A percentile compares a stretch with the other conserved stretches of the same genome.
Evolutionary conservation across 148 eudicot genomes (phyloP).

Genomic region (Spergularia bocconei): DNA sequence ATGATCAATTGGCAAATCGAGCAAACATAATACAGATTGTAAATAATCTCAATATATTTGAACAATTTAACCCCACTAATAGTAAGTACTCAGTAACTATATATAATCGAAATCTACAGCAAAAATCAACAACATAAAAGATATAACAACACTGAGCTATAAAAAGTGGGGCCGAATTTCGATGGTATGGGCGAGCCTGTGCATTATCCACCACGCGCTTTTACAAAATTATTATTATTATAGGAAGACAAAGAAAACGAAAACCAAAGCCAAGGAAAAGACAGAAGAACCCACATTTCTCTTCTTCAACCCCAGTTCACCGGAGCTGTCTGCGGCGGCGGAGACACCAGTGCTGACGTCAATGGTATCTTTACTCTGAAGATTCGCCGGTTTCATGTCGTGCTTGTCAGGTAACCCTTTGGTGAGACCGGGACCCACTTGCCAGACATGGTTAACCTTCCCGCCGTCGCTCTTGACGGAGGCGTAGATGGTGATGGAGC

Average conservation of each 20-base stretch:
- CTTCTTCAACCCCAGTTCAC: slow-evolving; percentile 29
- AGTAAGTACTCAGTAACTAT: too few species aligned
- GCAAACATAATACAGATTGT: too few species aligned
- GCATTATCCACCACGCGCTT: too few species aligned
- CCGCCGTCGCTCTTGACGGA: slow-evolving; percentile 30
- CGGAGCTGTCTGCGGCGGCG: slow-evolving; percentile 10
- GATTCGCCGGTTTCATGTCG: slow-evolving; percentile 46
- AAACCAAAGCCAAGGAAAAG: slow-evolving; percentile 12
- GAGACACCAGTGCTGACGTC: slow-evolving; percentile 42
- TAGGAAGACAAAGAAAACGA: slow-evolving; percentile 7
- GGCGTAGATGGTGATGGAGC: slow-evolving; percentile 44
- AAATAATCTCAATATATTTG: too few species aligned
- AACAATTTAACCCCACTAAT: too few species aligned
- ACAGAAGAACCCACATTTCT: slow-evolving; percentile 53
- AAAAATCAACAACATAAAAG: too few species aligned
- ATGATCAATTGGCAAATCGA: too few species aligned
- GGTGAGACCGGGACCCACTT: slow-evolving; percentile 50
- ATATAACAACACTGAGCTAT: too few species aligned
- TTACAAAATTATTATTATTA: too few species aligned
- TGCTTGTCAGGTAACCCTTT: slow-evolving; percentile 48
- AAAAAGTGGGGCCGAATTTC: too few species aligned
- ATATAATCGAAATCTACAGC: too few species aligned
- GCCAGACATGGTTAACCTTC: slow-evolving; percentile 69
- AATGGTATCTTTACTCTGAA: slow-evolving; percentile 41
- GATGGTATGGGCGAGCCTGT: too few species aligned